phyloP scores from a whole-genome alignment of 257 asterid species.

The Nicotiana obtusifolia region DNA sequence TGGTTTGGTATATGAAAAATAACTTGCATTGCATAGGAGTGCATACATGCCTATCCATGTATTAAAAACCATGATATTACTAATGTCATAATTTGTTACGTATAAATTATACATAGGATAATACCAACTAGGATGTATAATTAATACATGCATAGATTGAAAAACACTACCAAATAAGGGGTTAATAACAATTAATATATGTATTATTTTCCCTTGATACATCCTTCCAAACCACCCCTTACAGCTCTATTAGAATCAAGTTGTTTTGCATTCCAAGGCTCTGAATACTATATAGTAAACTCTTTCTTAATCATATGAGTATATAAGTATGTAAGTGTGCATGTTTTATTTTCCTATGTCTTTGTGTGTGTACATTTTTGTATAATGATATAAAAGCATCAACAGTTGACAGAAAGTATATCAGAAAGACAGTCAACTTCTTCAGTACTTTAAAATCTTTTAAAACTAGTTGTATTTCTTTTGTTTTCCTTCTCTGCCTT shows the following conservation, averaged over 20 bases:
- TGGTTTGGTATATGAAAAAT: no score
- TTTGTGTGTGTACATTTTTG: background rate
- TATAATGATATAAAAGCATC: background rate
- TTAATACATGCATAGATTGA: no score
- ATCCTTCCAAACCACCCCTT: no score
- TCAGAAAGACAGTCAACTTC: background rate
- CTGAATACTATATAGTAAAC: background rate
- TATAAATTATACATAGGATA: no score
- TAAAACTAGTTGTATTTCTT: background rate
- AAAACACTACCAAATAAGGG: no score
- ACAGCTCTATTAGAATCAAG: background rate
- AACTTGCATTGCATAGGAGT: no score
- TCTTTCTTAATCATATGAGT: background rate
- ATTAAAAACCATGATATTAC: no score
- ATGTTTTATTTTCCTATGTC: background rate
- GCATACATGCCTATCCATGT: no score
- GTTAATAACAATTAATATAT: no score
- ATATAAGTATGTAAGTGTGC: background rate
- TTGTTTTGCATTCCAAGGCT: background rate
- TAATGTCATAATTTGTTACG: no score
- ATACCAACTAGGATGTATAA: no score
- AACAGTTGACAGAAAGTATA: background rate
- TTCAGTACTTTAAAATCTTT: background rate
- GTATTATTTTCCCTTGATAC: no score
- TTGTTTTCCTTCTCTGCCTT: conserved; percentile 3